phyloP scores from a whole-genome alignment of 306 rosid species.

The Casuarina cunninghamiana region DNA sequence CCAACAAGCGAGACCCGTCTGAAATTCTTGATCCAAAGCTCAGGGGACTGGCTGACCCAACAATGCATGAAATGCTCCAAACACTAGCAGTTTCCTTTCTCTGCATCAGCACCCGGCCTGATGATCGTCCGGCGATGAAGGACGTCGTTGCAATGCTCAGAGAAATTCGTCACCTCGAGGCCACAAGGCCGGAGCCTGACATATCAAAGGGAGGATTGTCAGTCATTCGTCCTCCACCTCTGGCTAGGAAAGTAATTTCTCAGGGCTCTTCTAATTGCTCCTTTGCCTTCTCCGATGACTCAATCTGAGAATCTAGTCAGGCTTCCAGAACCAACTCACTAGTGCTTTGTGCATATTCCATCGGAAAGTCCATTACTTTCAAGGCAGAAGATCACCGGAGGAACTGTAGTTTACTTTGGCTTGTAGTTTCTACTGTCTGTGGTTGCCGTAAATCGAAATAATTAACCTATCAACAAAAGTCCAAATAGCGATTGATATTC shows the following conservation, averaged over 20 bases:
- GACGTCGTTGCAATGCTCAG: slow-evolving; percentile 78
- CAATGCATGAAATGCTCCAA: slow-evolving; percentile 74
- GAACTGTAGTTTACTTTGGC: slow-evolving; percentile 20
- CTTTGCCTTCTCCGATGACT: slow-evolving; percentile 76
- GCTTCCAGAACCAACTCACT: slow-evolving; percentile 10
- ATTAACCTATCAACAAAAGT: slow-evolving; percentile 10
- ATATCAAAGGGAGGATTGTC: slow-evolving; percentile 41
- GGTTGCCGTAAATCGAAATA: slow-evolving; percentile 29
- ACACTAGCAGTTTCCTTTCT: slow-evolving; percentile 69
- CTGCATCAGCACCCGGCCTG: slow-evolving; percentile 47
- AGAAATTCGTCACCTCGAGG: slow-evolving; percentile 53
- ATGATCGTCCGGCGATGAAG: slow-evolving; percentile 83
- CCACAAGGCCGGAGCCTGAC: slow-evolving; percentile 43
- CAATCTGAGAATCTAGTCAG: slow-evolving; percentile 20
- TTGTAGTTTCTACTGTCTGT: slow-evolving; percentile 26
- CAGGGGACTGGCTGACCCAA: slow-evolving; percentile 58
- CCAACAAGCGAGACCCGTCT: slow-evolving; percentile 42
- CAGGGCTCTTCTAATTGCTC: slow-evolving; percentile 74
- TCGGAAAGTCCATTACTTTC: slow-evolving; percentile 24
- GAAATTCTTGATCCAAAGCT: slow-evolving; percentile 75
- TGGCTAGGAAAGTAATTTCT: slow-evolving; percentile 47
- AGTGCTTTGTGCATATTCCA: slow-evolving; percentile 36
- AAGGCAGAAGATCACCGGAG: slow-evolving; percentile 28
- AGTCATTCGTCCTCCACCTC: slow-evolving; percentile 45
- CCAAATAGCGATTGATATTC: slow-evolving; percentile 54